Conservation (phyloP, 495 filamentous ascomycete genomes). For the Elaphomyces granulatus region DNA sequence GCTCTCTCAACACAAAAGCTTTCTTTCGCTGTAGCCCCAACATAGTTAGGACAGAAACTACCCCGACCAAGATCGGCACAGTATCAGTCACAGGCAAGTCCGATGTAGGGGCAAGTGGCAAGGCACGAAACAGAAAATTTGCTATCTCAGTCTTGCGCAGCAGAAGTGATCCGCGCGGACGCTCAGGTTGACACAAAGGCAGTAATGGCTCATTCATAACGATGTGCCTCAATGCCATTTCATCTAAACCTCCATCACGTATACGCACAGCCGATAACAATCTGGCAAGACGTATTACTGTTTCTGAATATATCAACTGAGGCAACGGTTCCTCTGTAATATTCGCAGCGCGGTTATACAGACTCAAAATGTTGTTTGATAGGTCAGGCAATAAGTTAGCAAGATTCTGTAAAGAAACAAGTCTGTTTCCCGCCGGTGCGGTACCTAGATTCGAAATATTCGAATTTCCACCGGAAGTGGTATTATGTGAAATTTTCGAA, state of each 20-base stretch:
- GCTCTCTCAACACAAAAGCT: slow-evolving; percentile 69
- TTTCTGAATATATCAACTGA: slow-evolving; percentile 67
- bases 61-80: slow-evolving; percentile 64
- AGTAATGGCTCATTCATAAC: slow-evolving; percentile 40
- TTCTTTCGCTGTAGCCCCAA: slow-evolving; percentile 75
- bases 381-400: slow-evolving; percentile 54
- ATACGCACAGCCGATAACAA: slow-evolving; percentile 57
- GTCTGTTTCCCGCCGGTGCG: slow-evolving; percentile 30
- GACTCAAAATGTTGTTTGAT: slow-evolving; percentile 64
- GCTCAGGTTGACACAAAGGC: slow-evolving; percentile 24
- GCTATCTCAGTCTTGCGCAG: slow-evolving; percentile 51
- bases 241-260: slow-evolving; percentile 50
- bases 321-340: slow-evolving; percentile 72
- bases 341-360: slow-evolving; percentile 61
- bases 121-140: slow-evolving; percentile 53
- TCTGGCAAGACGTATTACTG: slow-evolving; percentile 63
- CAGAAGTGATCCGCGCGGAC: slow-evolving; percentile 27
- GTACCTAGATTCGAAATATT: slow-evolving; percentile 30
- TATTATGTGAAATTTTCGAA: slow-evolving; percentile 25
- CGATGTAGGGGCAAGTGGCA: slow-evolving; percentile 42
- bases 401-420: slow-evolving; percentile 47
- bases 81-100: slow-evolving; percentile 57
- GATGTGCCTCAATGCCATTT: slow-evolving; percentile 51
- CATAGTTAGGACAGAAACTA: slow-evolving; percentile 63
- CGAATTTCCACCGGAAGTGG: slow-evolving; percentile 20